These are phyloP conservation scores for Millerago galiae DNA, from an alignment of 805 yeast species.

Conservation along the genomic window DNA sequence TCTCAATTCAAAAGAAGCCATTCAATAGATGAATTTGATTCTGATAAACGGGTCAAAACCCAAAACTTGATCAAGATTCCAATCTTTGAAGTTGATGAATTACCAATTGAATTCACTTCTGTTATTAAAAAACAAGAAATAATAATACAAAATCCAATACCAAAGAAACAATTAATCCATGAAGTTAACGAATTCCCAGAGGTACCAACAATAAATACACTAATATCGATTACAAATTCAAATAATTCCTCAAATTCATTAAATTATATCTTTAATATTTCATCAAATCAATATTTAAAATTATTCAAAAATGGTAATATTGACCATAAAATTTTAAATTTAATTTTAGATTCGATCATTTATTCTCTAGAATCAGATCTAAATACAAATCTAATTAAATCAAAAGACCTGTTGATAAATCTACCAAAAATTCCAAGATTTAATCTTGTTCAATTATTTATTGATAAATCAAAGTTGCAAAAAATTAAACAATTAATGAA, in stretches of 20 bases:
- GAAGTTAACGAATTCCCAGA: slow-evolving; percentile 27
- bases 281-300: slow-evolving; percentile 22
- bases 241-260: slow-evolving; percentile 28
- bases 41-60: slow-evolving; percentile 24
- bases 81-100: slow-evolving; percentile 34
- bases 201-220: slow-evolving; percentile 31
- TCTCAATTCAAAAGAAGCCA: slow-evolving; percentile 37
- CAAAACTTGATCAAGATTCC: slow-evolving; percentile 22
- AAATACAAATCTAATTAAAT: background rate
- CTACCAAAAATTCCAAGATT: slow-evolving; percentile 19
- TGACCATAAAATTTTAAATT: slow-evolving; percentile 42
- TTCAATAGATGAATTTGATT: slow-evolving; percentile 36
- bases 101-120: slow-evolving; percentile 33
- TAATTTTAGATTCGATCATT: slow-evolving; percentile 37
- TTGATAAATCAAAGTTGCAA: slow-evolving; percentile 9
- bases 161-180: background rate
- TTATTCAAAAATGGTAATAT: slow-evolving; percentile 39
- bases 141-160: slow-evolving; percentile 26
- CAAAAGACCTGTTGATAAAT: slow-evolving; percentile 7
- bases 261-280: slow-evolving; percentile 26
- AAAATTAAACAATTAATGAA: background rate
- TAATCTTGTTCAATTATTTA: slow-evolving; percentile 13
- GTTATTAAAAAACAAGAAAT: slow-evolving; percentile 46
- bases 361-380: background rate
- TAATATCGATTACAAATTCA: slow-evolving; percentile 12